Evolutionary conservation across 768 basidiomycete genomes (phyloP).

Genomic region (Psilocybe cubensis): DNA sequence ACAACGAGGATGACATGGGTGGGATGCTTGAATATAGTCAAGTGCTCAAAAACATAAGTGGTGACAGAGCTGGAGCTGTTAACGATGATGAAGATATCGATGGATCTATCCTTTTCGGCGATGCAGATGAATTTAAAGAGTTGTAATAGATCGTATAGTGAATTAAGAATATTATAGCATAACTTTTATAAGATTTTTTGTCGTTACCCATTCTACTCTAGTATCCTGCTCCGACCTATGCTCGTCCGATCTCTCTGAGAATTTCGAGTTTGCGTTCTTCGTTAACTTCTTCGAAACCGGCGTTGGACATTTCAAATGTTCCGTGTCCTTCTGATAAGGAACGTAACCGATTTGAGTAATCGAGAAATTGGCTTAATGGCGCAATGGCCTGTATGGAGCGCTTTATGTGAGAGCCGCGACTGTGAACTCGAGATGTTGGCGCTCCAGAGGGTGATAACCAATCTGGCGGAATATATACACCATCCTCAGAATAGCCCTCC

Average conservation of each 20-base stretch:
- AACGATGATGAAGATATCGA: conserved; percentile 82
- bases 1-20: conserved; percentile 35
- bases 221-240: conserved; percentile 40
- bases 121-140: conserved; percentile 79
- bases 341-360: conserved; percentile 78
- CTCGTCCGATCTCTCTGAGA: conserved; percentile 77
- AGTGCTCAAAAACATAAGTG: conserved; percentile 59
- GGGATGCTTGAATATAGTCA: conserved; percentile 82
- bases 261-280: conserved; percentile 70
- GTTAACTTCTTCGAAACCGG: conserved; percentile 76
- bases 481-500: conserved; percentile 58
- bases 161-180: neutral
- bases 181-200: too few relatives aligned
- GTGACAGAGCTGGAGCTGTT: conserved; percentile 56
- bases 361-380: conserved; percentile 81
- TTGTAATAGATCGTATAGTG: conserved; percentile 37
- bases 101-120: conserved; percentile 73
- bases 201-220: neutral
- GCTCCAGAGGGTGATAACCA: conserved; percentile 74
- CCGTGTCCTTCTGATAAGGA: conserved; percentile 86
- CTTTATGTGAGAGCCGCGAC: conserved; percentile 45
- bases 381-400: conserved; percentile 74
- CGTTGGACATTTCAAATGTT: conserved; percentile 74
- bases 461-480: conserved; percentile 74
- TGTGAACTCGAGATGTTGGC: conserved; percentile 23